Percentiles rank a stretch among this genome's conserved stretches.
Evolutionary conservation across 768 basidiomycete species (phyloP).

Genomic region (Suillus subalutaceus): DNA sequence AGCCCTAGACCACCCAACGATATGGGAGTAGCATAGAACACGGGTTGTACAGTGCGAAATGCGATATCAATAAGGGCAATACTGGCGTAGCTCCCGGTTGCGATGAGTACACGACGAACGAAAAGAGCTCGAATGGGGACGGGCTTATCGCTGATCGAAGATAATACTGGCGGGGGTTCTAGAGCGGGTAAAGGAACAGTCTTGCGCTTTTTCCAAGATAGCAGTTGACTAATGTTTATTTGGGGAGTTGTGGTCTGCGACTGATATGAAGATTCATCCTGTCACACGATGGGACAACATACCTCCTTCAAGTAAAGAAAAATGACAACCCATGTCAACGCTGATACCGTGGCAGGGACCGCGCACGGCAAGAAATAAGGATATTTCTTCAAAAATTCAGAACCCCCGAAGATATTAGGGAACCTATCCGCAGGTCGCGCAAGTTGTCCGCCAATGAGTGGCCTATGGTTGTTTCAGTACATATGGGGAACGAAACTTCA

Average conservation of each 20-base stretch:
- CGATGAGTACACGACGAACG: constrained; percentile 51
- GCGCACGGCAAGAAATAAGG: constrained; percentile 79
- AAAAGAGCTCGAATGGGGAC: constrained; percentile 50
- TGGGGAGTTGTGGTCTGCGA: background rate
- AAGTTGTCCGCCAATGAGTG: constrained; percentile 67
- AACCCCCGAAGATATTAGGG: constrained; percentile 57
- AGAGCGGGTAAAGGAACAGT: background rate
- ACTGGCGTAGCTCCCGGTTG: constrained; percentile 59
- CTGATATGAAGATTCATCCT: background rate
- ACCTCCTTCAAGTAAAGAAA: constrained; percentile 61
- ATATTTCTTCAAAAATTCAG: constrained; percentile 59
- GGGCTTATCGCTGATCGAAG: constrained; percentile 22
- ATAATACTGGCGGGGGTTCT: background rate
- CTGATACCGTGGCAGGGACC: constrained; percentile 58
- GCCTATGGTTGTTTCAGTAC: constrained; percentile 41
- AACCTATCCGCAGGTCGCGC: constrained; percentile 69
- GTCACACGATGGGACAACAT: background rate
- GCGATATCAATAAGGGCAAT: constrained; percentile 66
- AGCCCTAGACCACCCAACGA: constrained; percentile 14
- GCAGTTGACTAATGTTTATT: background rate
- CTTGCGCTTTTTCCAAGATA: background rate
- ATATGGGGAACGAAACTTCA: background rate
- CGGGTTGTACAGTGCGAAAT: constrained; percentile 45
- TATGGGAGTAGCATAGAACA: constrained; percentile 26
- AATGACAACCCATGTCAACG: constrained; percentile 51